Conservation (phyloP, 345 rosid genomes). For the Corchorus olitorius region DNA sequence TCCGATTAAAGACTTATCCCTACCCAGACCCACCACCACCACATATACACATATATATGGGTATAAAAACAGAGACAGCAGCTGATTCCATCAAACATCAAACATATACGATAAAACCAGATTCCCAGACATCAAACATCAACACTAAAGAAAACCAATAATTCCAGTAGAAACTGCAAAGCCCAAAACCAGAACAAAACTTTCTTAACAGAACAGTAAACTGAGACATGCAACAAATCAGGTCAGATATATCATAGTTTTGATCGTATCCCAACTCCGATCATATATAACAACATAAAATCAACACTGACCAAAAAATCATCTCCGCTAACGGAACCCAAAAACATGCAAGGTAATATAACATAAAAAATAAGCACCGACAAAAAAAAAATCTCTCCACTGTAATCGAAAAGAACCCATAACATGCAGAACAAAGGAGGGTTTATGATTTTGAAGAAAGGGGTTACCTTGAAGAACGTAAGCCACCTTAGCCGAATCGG, state of each 20-base stretch:
- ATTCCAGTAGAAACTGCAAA: neutral
- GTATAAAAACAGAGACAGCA: neutral
- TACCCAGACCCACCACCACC: neutral
- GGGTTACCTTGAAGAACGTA: conserved; percentile 81
- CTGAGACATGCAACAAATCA: neutral
- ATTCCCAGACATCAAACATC: neutral
- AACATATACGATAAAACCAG: neutral
- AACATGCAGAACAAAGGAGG: neutral
- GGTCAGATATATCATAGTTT: neutral
- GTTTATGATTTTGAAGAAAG: neutral
- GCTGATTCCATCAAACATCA: neutral
- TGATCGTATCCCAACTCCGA: neutral
- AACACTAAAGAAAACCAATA: neutral
- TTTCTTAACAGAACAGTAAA: too few relatives aligned
- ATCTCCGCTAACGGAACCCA: neutral
- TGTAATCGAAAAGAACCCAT: neutral
- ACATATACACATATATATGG: neutral
- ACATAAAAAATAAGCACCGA: neutral
- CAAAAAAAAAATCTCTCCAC: neutral
- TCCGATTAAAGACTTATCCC: neutral
- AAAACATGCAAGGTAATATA: neutral
- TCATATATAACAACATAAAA: neutral
- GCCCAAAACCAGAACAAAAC: neutral
- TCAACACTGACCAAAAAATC: neutral
- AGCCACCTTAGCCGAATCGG: conserved; percentile 87